These are phyloP conservation scores for Lepidium sativum DNA, from an alignment of 345 rosid genomes.

Conservation along the genomic window DNA sequence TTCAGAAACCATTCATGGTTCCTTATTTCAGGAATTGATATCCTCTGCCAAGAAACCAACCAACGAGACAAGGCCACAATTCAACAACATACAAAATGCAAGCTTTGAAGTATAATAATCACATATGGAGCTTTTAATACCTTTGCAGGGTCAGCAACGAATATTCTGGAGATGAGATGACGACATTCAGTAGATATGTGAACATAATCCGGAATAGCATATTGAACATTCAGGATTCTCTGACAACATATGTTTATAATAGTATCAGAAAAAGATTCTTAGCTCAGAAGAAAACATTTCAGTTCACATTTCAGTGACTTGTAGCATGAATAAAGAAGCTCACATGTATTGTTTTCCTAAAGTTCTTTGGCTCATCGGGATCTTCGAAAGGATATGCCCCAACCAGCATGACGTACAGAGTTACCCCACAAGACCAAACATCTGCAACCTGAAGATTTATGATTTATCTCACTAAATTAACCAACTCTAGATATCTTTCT, in stretches of 20 bases:
- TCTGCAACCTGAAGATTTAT: slow-evolving; percentile 67
- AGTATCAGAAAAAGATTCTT: background rate
- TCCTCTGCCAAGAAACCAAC: slow-evolving; percentile 86
- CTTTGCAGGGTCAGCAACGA: slow-evolving; percentile 88
- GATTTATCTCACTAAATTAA: background rate
- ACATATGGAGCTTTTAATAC: slow-evolving; percentile 18
- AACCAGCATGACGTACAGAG: slow-evolving; percentile 90
- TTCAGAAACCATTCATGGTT: slow-evolving; percentile 91
- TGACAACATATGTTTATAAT: slow-evolving; percentile 27
- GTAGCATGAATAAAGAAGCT: background rate
- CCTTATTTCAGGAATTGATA: slow-evolving; percentile 77
- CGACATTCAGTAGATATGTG: slow-evolving; percentile 88
- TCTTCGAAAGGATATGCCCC: slow-evolving; percentile 99
- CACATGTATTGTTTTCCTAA: slow-evolving; percentile 86
- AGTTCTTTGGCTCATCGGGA: slow-evolving; percentile 94
- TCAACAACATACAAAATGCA: no score
- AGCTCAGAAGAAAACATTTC: background rate
- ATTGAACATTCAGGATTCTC: slow-evolving; percentile 94
- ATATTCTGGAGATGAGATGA: slow-evolving; percentile 88
- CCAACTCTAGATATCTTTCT: background rate
- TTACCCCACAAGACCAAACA: slow-evolving; percentile 99
- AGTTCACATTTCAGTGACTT: no score
- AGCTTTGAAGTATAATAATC: no score
- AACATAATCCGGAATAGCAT: slow-evolving; percentile 89
- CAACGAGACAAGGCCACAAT: background rate